Base-by-base conservation (phyloP, 106 monocot species). In the Platanthera zijinensis region DNA sequence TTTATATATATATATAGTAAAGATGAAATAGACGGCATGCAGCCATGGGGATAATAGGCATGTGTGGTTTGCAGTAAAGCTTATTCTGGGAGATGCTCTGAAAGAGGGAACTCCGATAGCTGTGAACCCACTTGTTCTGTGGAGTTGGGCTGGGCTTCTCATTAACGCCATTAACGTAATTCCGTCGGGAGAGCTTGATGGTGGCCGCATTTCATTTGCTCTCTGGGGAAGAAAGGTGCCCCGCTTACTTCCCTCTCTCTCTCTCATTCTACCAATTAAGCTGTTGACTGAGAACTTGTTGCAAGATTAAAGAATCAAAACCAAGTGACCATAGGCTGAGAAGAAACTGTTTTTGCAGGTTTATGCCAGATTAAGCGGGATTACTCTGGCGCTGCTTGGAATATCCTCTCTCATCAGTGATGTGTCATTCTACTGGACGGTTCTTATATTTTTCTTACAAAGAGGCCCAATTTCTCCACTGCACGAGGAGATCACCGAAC, bases 181-280 rank as follows among this genome's bases (percentile, higher is more conserved):
- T 76, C 97, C 97, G 19, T 84, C 93, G 32, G 97, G 97, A 85
- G 93, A 94, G 54, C 86, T 97, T 78, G 97, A 97, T 83, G 97
- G 97, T 14, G 97, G 97, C 3, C 91, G 97, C 45, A 94, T 97
- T 78, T 84, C 93, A 69, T 97, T 94, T 79, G 87, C 90, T 25
- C 69, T 97, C 48, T 97, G 91, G 91, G 97, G 97, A 76, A 87
- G 97, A 88, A 97, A 97, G 97, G 97, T 96, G 85, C 52, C 52
- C 49, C 50, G 28, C 56, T 10, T 32, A 17, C 56, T 6, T 69
- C 9, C 12, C 51, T 19, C 32, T 12, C 49, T 72, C 0, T 49
- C 50, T 46, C 57, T 59, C 30, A 8, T 45, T 64, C 7, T 67
- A 62, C n/a, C 54, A 12, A 15, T 1, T 54, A 54, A 54, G 3